phyloP scores from a whole-genome alignment of 176 grass and related monocot genomes.

The Triticum aestivum region IWGSC_CS_RefSeq_v2.1 NC_057798.1:25639807-25640306 shows the following conservation, averaged over 20 bases:
- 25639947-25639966: too few species aligned
- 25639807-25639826: neutral
- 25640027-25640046: neutral
- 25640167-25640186: slow-evolving; percentile 24
- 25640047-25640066: too few species aligned
- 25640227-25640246: slow-evolving; percentile 50
- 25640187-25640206: neutral
- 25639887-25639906: neutral
- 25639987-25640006: too few species aligned
- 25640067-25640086: too few species aligned
- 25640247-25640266: slow-evolving; percentile 67
- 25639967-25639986: too few species aligned
- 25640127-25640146: slow-evolving; percentile 40
- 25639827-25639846: neutral
- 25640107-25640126: slow-evolving; percentile 27
- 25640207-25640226: slow-evolving; percentile 25
- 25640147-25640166: slow-evolving; percentile 37
- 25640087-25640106: neutral
- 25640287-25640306: slow-evolving; percentile 81
- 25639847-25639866: neutral
- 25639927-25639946: neutral
- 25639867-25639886: neutral
- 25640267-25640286: slow-evolving; percentile 80
- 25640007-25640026: slow-evolving; percentile 19
- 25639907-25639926: neutral